Base-by-base conservation (phyloP, 2,329 filamentous ascomycete species). In the Neonectria magnoliae region DNA sequence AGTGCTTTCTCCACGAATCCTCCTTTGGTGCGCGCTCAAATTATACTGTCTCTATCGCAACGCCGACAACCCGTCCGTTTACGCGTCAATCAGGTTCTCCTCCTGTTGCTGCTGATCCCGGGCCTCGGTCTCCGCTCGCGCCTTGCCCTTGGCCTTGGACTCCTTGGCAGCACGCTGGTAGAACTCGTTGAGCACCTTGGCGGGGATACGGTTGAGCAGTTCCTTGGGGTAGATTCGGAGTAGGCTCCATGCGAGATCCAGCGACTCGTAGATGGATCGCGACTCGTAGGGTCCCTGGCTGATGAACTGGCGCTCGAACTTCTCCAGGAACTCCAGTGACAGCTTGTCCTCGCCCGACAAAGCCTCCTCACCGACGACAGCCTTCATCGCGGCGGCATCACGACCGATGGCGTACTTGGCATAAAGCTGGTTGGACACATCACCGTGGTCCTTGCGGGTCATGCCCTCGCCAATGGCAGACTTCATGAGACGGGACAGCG, bases 371-470 rank as follows among this genome's bases (percentile, higher is more conserved):
- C 96, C 96, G 64, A 99, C 96, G 80, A 99, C 96, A 66, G 96
- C 96, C 86, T 98, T 99, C 96, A 99, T 99, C 79, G 94, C 92
- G 41, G 97, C 95, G 20, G 96, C 96, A 77, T 99, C 96, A 87
- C 95, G 94, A 78, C 96, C 96, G 78, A 99, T 98, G 81, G 96
- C 96, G 80, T 99, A 99, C 84, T 99, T 99, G 83, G 96, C 96
- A 81, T 99, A 99, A 70, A 99, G 88, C 86, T 99, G 96, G 86
- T 99, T 99, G 73, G 96, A 99, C 55, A 99, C 96, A 83, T 99
- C 96, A 73, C 93, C 93, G 82, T 99, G 96, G 77, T 99, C 97
- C 82, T 93, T 94, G 76, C 96, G 92, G 27, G 96, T 99, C 87
- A 94, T 95, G 70, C 93, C 93, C 83, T 98, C 94, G 75, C 96